Evolutionary conservation across 169 alveolate genomes (phyloP).

Genomic region (Babesia ovis): DNA sequence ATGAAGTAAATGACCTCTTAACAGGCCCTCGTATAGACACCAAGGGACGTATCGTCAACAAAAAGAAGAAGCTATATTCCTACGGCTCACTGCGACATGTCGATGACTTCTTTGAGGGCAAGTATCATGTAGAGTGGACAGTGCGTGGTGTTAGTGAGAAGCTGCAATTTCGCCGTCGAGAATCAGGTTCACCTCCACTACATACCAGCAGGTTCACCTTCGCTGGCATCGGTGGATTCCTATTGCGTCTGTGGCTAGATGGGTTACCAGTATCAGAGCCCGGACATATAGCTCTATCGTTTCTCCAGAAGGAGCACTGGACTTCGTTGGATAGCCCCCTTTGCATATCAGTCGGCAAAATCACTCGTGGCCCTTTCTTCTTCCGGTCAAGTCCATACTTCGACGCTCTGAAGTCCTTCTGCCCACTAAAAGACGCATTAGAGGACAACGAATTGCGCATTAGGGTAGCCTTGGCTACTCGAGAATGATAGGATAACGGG

Average conservation of each 20-base stretch:
- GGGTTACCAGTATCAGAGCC: constrained; percentile 42
- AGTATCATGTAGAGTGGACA: constrained; percentile 63
- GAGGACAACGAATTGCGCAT: constrained; percentile 52
- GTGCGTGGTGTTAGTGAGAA: constrained; percentile 65
- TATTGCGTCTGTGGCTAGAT: constrained; percentile 58
- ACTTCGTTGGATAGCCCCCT: constrained; percentile 50
- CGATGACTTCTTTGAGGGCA: constrained; percentile 64
- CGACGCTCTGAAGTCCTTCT: constrained; percentile 44
- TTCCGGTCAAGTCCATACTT: constrained; percentile 56
- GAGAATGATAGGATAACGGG: no score
- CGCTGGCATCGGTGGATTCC: constrained; percentile 67
- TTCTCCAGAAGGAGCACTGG: constrained; percentile 66
- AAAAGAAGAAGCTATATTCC: constrained; percentile 57
- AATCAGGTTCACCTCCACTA: constrained; percentile 51
- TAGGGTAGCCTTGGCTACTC: constrained; percentile 45
- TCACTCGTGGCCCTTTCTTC: constrained; percentile 63
- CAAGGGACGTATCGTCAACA: constrained; percentile 58
- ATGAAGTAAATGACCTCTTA: neutral
- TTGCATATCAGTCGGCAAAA: constrained; percentile 36
- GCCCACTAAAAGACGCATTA: constrained; percentile 61
- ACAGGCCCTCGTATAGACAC: constrained; percentile 39
- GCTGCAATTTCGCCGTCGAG: constrained; percentile 52
- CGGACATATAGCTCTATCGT: constrained; percentile 52
- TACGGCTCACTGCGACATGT: constrained; percentile 57
- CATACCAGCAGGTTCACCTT: constrained; percentile 56